Base-by-base conservation (phyloP, 1,139 yeast species). In the Pichia sp. region DNA sequence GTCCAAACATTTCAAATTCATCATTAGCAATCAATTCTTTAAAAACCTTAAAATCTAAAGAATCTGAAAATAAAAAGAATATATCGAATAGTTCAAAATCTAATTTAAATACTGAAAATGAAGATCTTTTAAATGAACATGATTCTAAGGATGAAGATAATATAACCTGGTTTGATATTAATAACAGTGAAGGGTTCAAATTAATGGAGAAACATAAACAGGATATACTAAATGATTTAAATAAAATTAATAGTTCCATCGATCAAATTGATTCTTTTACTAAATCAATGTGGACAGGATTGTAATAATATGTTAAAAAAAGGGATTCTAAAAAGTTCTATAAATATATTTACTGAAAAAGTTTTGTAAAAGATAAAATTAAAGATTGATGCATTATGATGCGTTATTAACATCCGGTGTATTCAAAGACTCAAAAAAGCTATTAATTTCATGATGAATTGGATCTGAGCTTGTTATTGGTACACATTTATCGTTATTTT, bases 151-250 rank as follows among this genome's bases (percentile, higher is more conserved):
- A n/a, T n/a, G n/a, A n/a, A n/a, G n/a, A n/a, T 6, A 47, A 48
- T 11, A 49, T 46, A 9, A 32, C 40, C 4, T 39, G 34, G 34
- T 45, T 62, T 23, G 65, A 67, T 44, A 60, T 75, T 30, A 74
- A 73, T 55, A 66, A 68, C 48, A 68, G 69, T 48, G 67, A 64
- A 30, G 68, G 70, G 42, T 74, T 76, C 42, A 67, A 64, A 12
- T 57, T 55, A 24, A 63, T 76, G 39, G 63, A 65, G 40, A 56
- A 57, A 12, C 67, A 66, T 23, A 72, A 73, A 22, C 65, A 66
- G n/a, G 57, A 59, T 25, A 68, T 75, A 1, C 60, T 69, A 16
- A 58, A 52, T n/a, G 65, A 67, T 42, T 61, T 76, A 33, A 70
- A 68, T 31, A 60, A 61, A 16, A 72, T 76, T 4, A 72, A 73